Conservation (phyloP, 176 grass and related monocot genomes). For the Musa troglodytarum region DNA sequence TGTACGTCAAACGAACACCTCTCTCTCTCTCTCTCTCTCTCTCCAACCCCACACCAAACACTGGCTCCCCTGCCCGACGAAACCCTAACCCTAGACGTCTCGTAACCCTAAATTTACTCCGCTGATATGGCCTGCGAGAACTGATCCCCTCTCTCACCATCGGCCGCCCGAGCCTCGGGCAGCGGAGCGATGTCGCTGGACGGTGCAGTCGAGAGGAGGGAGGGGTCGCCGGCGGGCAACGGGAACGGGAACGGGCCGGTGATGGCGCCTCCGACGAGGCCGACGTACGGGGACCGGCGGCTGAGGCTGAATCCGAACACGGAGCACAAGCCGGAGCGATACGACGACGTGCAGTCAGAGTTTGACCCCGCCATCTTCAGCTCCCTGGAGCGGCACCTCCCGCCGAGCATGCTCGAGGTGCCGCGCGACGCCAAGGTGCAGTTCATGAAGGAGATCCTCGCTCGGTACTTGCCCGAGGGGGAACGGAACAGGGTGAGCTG, state of each 20-base stretch:
- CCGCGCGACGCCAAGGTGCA: constrained; percentile 51
- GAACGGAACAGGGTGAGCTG: constrained; percentile 53
- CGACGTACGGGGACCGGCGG: constrained; percentile 36
- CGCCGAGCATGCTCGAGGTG: constrained; percentile 54
- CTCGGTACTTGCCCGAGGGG: constrained; percentile 62
- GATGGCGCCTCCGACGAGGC: not conserved
- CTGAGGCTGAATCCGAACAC: constrained; percentile 57
- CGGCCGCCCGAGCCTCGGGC: not conserved
- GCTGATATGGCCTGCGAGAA: not conserved
- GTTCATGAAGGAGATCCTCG: constrained; percentile 56
- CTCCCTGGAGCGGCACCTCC: constrained; percentile 70
- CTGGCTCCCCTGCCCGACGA: not conserved
- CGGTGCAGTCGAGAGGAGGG: constrained; percentile 37
- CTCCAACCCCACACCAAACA: not conserved
- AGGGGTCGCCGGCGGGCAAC: constrained; percentile 29
- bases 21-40: not conserved
- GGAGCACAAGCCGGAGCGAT: constrained; percentile 54
- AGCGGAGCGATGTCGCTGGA: constrained; percentile 43
- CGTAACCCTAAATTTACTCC: not conserved
- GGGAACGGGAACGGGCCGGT: constrained; percentile 25
- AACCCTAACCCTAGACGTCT: constrained; percentile 5
- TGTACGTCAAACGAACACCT: not conserved
- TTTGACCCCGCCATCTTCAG: constrained; percentile 59
- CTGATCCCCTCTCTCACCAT: constrained; percentile 7
- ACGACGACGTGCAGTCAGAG: constrained; percentile 50